These are phyloP conservation scores for Phoma herbarum DNA, from an alignment of 2,329 filamentous ascomycete genomes.

Conservation along the genomic window DNA sequence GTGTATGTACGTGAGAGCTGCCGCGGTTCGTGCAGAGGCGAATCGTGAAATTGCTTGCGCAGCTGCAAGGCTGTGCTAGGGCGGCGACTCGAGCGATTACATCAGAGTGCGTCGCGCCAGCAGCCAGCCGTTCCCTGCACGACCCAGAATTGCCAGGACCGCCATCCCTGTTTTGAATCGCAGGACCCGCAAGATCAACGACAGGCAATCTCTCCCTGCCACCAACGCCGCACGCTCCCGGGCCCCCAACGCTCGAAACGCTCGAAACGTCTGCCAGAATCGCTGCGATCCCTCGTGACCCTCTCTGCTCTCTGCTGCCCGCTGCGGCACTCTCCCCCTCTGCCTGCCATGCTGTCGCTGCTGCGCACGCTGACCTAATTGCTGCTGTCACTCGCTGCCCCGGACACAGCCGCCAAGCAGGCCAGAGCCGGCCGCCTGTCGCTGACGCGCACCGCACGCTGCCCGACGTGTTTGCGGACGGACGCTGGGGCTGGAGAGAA, in stretches of 20 bases:
- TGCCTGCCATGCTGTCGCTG: conserved; percentile 26
- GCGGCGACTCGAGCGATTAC: conserved; percentile 21
- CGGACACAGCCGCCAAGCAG: conserved; percentile 9
- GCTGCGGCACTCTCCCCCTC: conserved; percentile 9
- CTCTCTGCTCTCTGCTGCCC: conserved; percentile 7
- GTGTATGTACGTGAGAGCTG: conserved; percentile 2
- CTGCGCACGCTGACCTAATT: conserved; percentile 27
- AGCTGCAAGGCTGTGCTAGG: conserved; percentile 22
- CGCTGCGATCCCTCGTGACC: conserved; percentile 3
- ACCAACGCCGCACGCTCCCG: conserved; percentile 18
- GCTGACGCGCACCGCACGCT: conserved; percentile 22
- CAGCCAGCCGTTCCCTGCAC: conserved; percentile 11
- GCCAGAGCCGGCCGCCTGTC: conserved; percentile 11
- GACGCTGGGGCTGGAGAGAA: conserved; percentile 16
- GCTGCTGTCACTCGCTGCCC: conserved; percentile 24
- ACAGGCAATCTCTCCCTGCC: conserved; percentile 34
- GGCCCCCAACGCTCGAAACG: conserved; percentile 12
- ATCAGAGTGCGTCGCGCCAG: conserved; percentile 16
- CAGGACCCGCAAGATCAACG: conserved; percentile 18
- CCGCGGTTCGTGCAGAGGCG: conserved; percentile 18
- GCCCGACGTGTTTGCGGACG: conserved; percentile 16
- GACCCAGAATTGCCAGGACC: background rate
- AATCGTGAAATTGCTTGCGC: conserved; percentile 16
- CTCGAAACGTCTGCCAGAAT: conserved; percentile 15
- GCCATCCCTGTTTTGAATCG: conserved; percentile 32